phyloP scores from a whole-genome alignment of 2,329 filamentous ascomycete genomes.

The Aureobasidium sp. region DNA sequence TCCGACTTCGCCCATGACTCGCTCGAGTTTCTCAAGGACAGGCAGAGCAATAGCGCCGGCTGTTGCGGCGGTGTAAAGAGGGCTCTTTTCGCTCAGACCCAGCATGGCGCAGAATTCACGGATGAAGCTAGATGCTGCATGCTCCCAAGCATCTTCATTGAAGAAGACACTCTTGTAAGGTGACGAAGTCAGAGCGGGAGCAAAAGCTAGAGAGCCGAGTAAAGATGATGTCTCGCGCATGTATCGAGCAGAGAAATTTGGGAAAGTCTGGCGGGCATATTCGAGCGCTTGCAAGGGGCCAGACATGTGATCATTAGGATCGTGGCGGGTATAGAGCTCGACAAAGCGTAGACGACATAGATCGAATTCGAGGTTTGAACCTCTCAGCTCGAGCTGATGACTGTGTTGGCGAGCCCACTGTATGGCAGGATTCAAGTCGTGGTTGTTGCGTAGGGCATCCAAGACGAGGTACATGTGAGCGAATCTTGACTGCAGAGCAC shows the following conservation, averaged over 20 bases:
- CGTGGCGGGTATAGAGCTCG: constrained; percentile 65
- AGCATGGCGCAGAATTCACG: constrained; percentile 85
- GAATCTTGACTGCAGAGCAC: constrained; percentile 67
- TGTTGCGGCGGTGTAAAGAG: constrained; percentile 85
- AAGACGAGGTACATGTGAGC: constrained; percentile 86
- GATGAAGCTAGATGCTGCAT: constrained; percentile 72
- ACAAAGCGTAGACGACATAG: constrained; percentile 84
- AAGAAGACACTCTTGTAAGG: constrained; percentile 77
- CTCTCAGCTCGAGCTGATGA: constrained; percentile 64
- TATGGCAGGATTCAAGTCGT: constrained; percentile 76
- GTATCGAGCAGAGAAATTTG: constrained; percentile 67
- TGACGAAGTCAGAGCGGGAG: constrained; percentile 63
- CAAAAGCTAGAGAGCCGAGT: constrained; percentile 72
- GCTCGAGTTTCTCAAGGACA: constrained; percentile 78
- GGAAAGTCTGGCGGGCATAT: constrained; percentile 72
- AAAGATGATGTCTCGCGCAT: constrained; percentile 73
- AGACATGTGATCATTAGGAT: constrained; percentile 34
- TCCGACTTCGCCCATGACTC: constrained; percentile 78
- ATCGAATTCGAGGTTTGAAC: constrained; percentile 93
- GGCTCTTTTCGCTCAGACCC: constrained; percentile 82
- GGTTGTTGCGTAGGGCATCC: constrained; percentile 61
- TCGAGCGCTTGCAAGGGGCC: constrained; percentile 60
- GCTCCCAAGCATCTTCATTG: constrained; percentile 68
- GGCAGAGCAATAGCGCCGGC: constrained; percentile 89
- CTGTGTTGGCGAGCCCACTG: constrained; percentile 73